These are phyloP conservation scores for Pisolithus orientalis DNA, from an alignment of 768 basidiomycete species.

Conservation along the genomic window DNA sequence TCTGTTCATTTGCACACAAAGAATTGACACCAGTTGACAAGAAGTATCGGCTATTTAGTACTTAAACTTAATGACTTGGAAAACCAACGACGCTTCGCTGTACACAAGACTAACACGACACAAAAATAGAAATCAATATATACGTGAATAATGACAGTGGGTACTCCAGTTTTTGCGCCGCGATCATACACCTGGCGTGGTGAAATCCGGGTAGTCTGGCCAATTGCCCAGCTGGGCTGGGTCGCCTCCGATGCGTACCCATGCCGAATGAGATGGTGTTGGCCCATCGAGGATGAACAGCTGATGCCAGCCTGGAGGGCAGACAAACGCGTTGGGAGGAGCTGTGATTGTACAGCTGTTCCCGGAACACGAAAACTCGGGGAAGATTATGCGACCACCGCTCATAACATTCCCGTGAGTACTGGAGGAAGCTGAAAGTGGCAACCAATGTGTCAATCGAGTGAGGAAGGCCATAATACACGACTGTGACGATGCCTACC, in stretches of 20 bases:
- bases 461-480: neutral
- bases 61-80: no score
- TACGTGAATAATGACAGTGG: neutral
- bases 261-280: constrained; percentile 67
- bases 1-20: no score
- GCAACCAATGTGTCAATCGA: constrained; percentile 6
- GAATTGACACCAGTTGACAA: no score
- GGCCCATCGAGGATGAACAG: constrained; percentile 73
- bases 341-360: constrained; percentile 72
- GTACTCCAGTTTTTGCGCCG: neutral
- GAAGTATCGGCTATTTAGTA: no score
- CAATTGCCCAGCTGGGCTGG: constrained; percentile 65
- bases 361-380: constrained; percentile 61
- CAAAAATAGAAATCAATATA: neutral
- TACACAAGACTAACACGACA: neutral
- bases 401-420: constrained; percentile 74
- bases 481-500: constrained; percentile 32
- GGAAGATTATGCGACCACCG: constrained; percentile 65
- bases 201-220: constrained; percentile 67
- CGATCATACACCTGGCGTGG: constrained; percentile 51
- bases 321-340: constrained; percentile 61
- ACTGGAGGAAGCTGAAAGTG: constrained; percentile 53
- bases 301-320: constrained; percentile 74
- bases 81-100: no score
- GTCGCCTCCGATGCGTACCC: constrained; percentile 78